A percentile compares a stretch with the other conserved stretches of the same genome.
Conservation (phyloP, 306 rosid genomes). For the Dalbergia oliveri region DNA sequence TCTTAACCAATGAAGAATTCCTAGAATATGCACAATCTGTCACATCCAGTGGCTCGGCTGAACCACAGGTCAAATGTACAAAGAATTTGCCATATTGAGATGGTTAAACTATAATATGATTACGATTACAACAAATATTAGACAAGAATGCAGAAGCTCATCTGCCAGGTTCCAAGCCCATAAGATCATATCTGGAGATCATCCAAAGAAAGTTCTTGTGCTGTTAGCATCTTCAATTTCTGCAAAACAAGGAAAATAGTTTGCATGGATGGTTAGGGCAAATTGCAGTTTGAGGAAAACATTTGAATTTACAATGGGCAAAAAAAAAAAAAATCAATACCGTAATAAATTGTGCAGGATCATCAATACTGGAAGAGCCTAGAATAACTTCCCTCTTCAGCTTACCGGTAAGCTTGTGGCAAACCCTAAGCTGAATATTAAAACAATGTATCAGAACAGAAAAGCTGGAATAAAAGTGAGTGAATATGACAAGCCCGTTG, state of each 20-base stretch:
- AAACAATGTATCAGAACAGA: slow-evolving; percentile 43
- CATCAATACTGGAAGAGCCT: slow-evolving; percentile 91
- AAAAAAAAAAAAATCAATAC: slow-evolving; percentile 52
- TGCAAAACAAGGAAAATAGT: slow-evolving; percentile 50
- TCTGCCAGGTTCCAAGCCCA: slow-evolving; percentile 42
- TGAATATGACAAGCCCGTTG: slow-evolving; percentile 20
- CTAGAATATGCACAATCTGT: slow-evolving; percentile 56
- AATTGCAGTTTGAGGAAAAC: slow-evolving; percentile 29
- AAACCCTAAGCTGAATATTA: slow-evolving; percentile 81
- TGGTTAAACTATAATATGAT: slow-evolving; percentile 42
- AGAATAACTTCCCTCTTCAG: slow-evolving; percentile 85
- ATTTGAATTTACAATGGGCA: slow-evolving; percentile 7
- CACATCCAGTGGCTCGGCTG: slow-evolving; percentile 44
- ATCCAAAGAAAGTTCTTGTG: slow-evolving; percentile 82
- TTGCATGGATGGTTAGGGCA: slow-evolving; percentile 23
- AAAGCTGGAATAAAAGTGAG: slow-evolving; percentile 14
- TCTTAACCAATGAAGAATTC: slow-evolving; percentile 47
- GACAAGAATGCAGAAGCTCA: slow-evolving; percentile 30
- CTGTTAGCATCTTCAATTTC: slow-evolving; percentile 86
- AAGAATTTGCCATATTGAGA: slow-evolving; percentile 54
- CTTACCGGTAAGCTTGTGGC: slow-evolving; percentile 92
- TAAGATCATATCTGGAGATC: slow-evolving; percentile 81
- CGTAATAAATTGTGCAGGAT: slow-evolving; percentile 89
- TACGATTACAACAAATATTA: slow-evolving; percentile 56
- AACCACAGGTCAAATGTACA: slow-evolving; percentile 46